Evolutionary conservation across 2,329 filamentous ascomycete genomes (phyloP).

Genomic region (Colletotrichum gloeosporioides): DNA sequence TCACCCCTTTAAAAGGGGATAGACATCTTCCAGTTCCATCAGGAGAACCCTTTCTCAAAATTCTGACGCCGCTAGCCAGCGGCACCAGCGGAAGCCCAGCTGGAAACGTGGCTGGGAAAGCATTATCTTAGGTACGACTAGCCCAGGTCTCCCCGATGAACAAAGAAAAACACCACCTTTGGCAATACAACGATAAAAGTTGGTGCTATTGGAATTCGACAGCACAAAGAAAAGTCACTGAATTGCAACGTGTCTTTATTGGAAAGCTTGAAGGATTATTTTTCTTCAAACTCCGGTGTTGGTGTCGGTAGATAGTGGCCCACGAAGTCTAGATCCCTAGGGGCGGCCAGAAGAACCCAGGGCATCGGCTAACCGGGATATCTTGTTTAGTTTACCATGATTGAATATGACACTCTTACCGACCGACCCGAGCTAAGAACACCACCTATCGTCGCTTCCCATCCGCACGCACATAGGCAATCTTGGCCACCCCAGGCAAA

Average conservation of each 20-base stretch:
- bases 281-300: not conserved
- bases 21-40: not conserved
- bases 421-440: not conserved
- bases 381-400: not conserved
- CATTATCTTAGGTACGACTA: not conserved
- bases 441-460: not conserved
- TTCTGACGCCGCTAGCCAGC: not conserved
- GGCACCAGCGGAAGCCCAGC: not conserved
- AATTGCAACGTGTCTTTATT: not conserved
- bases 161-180: not conserved
- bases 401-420: not conserved
- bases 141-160: not conserved
- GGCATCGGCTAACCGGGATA: not conserved
- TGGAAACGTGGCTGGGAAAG: not conserved
- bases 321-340: not conserved
- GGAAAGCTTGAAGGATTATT: not conserved
- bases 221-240: not conserved
- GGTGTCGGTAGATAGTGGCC: not conserved
- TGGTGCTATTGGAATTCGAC: not conserved
- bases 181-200: not conserved
- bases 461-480: not conserved
- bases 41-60: not conserved
- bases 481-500: not conserved
- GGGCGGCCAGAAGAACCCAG: not conserved
- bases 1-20: not conserved